Evolutionary conservation across 2,329 filamentous ascomycete genomes (phyloP).

Genomic region (Escovopsis weberi): DNA sequence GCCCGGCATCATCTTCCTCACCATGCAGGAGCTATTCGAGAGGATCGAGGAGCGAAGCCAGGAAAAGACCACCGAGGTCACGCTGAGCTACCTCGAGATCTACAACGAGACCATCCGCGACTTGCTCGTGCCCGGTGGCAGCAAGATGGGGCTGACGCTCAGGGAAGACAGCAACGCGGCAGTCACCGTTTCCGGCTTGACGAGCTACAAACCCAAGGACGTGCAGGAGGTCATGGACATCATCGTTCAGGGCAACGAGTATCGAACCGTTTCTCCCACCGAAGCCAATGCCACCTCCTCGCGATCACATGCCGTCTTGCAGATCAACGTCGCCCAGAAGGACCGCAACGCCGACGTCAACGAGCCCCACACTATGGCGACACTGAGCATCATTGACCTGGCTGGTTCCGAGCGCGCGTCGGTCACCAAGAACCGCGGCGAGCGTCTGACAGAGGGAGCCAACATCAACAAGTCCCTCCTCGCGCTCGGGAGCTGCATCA

Average conservation of each 20-base stretch:
- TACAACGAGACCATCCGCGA: constrained; percentile 99
- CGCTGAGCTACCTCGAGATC: constrained; percentile 91
- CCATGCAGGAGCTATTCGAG: constrained; percentile 98
- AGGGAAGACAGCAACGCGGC: constrained; percentile 89
- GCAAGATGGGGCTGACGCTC: constrained; percentile 75
- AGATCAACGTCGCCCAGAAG: constrained; percentile 91
- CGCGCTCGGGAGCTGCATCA: constrained; percentile 92
- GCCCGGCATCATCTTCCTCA: constrained; percentile 95
- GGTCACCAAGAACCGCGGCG: constrained; percentile 90
- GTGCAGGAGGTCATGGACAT: constrained; percentile 99
- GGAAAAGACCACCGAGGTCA: constrained; percentile 80
- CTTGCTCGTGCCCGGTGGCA: constrained; percentile 70
- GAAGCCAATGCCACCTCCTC: constrained; percentile 96
- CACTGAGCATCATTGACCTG: constrained; percentile 92
- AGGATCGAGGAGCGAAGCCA: constrained; percentile 75
- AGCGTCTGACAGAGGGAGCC: constrained; percentile 79
- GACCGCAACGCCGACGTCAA: constrained; percentile 85
- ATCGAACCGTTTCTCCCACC: constrained; percentile 88
- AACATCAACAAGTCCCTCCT: constrained; percentile 99
- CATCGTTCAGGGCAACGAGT: constrained; percentile 89
- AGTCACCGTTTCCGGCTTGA: constrained; percentile 80
- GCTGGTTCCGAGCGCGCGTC: constrained; percentile 92
- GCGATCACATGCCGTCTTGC: constrained; percentile 88
- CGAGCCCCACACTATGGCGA: constrained; percentile 96
- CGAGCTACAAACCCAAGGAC: constrained; percentile 78